Evolutionary conservation across 148 eudicot genomes (phyloP), one percentile per base, ranked within the genome.

Genomic region (Mesembryanthemum crystallinum): DNA sequence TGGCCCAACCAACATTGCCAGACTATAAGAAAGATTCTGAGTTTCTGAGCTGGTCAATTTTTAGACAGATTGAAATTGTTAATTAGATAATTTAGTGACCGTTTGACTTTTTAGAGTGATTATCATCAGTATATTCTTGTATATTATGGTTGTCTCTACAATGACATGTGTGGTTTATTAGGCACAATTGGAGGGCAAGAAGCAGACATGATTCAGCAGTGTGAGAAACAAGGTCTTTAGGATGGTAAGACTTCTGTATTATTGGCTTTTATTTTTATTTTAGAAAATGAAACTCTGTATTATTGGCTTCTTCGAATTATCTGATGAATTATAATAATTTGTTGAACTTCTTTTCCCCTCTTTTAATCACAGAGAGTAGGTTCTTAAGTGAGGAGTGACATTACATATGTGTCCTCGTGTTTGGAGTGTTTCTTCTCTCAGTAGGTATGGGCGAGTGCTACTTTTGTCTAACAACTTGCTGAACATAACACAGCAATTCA

Each of bases 121-220:
- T 61, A 9, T 7, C 49, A 45, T 45, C 49, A 27, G 23, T 25
- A 27, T 61, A 61, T 39, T 69, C 37, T 25, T 49, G 72, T 8
- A 69, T 28, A 69, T 49, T 25, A 66, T 24, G 18, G 69, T n/a
- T 65, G 2, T 61, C 35, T 67, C 24, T 12, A 28, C 55, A 7
- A 43, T 42, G 32, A 24, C 21, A 67, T 23, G 64, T 59, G 64
- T 59, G 2, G 37, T 66, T 37, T 15, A 28, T 7, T 32, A 20
- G 17, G 37, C 43, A 64, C 3, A 64, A 35, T 64, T 3, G 70
- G 27, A 21, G 27, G 70, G 27, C 23, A 21, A 66, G 51, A 66
- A 66, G 17, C 28, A 37, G 70, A 43, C 70, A 66, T 37, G 51
- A 66, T 66, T 42, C 15, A 61, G 64, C 30, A 45, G 49, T 11